phyloP scores from a whole-genome alignment of 108 stramenopile genomes.

The Cylindrotheca fusiformis region DNA sequence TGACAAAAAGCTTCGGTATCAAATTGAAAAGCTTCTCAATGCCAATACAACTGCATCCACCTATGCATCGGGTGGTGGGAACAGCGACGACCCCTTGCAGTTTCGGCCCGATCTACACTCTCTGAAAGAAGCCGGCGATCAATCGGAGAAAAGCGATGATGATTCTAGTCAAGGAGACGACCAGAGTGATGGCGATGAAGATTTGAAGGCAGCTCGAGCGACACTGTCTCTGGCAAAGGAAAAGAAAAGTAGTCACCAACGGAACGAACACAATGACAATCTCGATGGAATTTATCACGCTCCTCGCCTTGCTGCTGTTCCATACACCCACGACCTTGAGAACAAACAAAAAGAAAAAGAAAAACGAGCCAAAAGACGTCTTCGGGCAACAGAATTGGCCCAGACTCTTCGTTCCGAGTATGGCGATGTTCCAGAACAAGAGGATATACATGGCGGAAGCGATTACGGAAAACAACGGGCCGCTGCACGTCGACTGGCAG shows the following conservation, averaged over 20 bases:
- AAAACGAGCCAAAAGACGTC: conserved; percentile 53
- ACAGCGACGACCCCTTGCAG: conserved; percentile 37
- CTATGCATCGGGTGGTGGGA: conserved; percentile 37
- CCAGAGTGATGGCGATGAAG: conserved; percentile 51
- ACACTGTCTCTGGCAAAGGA: conserved; percentile 18
- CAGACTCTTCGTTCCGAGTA: conserved; percentile 68
- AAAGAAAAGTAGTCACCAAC: conserved; percentile 10
- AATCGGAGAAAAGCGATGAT: conserved; percentile 13
- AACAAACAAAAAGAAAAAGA: conserved; percentile 49
- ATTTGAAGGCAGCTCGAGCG: conserved; percentile 33
- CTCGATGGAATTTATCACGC: conserved; percentile 62
- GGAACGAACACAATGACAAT: conserved; percentile 14
- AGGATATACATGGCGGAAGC: conserved; percentile 83
- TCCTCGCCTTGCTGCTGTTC: conserved; percentile 77
- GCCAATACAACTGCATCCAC: conserved; percentile 36
- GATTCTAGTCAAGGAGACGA: conserved; percentile 21
- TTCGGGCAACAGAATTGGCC: conserved; percentile 74
- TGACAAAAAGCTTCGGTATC: conserved; percentile 84
- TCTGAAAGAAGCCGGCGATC: conserved; percentile 26
- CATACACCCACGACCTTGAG: conserved; percentile 58
- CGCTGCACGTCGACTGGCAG: conserved; percentile 58
- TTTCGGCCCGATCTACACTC: conserved; percentile 34
- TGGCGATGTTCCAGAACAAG: conserved; percentile 83
- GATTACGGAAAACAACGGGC: conserved; percentile 67
- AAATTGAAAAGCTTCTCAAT: conserved; percentile 78